phyloP scores from a whole-genome alignment of 306 rosid genomes.

The Sechiopsis laciniata region DNA sequence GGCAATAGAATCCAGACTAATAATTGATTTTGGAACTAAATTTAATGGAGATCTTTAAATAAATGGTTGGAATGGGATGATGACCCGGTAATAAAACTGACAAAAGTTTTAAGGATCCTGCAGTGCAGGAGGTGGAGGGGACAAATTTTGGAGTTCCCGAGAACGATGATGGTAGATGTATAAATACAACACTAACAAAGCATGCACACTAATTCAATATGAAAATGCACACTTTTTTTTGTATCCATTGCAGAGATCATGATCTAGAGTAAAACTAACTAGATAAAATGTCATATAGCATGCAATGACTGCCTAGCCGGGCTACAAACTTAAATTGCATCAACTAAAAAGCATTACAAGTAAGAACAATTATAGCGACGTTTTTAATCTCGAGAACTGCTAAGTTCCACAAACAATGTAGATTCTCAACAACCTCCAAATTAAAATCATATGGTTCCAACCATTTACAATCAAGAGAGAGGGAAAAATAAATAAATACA shows the following conservation, averaged over 20 bases:
- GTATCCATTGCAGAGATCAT: too few relatives aligned
- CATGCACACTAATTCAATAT: neutral
- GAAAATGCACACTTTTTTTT: neutral
- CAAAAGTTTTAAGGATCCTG: neutral
- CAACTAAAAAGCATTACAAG: neutral
- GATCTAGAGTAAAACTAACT: neutral
- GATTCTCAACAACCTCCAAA: too few relatives aligned
- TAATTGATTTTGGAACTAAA: conserved; percentile 3
- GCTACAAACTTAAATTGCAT: neutral
- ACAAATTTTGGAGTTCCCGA: neutral
- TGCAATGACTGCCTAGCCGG: neutral
- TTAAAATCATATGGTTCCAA: neutral
- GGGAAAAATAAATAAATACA: neutral
- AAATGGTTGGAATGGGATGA: neutral
- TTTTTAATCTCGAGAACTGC: too few relatives aligned
- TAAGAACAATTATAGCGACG: neutral
- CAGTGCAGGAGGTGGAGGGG: neutral
- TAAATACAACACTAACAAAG: neutral
- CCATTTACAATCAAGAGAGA: neutral
- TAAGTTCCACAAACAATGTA: too few relatives aligned
- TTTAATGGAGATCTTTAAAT: neutral
- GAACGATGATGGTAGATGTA: neutral
- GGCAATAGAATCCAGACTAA: neutral
- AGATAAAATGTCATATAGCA: neutral
- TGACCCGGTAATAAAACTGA: neutral